Percentiles rank a stretch among this genome's conserved stretches.
These are phyloP conservation scores for Sugiyamaella neomexicana DNA, from an alignment of 1,139 yeast species.

Conservation along the genomic window DNA sequence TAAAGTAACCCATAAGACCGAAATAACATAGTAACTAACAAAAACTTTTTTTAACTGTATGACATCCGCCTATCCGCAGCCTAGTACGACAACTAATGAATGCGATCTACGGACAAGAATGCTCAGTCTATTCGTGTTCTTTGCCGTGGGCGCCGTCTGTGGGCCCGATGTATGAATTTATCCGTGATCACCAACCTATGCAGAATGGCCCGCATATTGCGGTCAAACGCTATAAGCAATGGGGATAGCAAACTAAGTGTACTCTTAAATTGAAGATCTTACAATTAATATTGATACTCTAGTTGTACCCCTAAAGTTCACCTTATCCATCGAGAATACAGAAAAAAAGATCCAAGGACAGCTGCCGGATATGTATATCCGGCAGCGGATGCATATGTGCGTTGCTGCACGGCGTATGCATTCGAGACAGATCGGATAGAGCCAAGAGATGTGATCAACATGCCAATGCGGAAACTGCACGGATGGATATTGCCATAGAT, in stretches of 20 bases:
- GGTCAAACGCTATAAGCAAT: not conserved
- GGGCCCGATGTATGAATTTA: not conserved
- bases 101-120: too few species aligned
- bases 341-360: not conserved
- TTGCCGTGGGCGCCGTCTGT: not conserved
- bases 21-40: not conserved
- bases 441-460: slow-evolving; percentile 12
- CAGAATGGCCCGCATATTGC: not conserved
- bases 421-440: not conserved
- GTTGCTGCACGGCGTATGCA: slow-evolving; percentile 4
- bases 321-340: not conserved
- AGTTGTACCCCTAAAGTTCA: not conserved
- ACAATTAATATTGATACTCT: not conserved
- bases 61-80: not conserved
- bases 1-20: too few species aligned
- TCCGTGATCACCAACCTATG: not conserved
- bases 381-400: not conserved
- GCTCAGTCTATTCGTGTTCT: too few species aligned
- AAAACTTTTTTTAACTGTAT: too few species aligned
- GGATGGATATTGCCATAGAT: not conserved
- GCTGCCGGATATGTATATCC: not conserved
- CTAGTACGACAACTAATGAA: too few species aligned
- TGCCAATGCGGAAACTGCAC: not conserved
- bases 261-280: too few species aligned
- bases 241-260: not conserved